A percentile compares a stretch with the other conserved stretches of the same genome.
phyloP scores from a whole-genome alignment of 1,284 basidiomycete genomes.

The Leccinum griseonigrum region DNA sequence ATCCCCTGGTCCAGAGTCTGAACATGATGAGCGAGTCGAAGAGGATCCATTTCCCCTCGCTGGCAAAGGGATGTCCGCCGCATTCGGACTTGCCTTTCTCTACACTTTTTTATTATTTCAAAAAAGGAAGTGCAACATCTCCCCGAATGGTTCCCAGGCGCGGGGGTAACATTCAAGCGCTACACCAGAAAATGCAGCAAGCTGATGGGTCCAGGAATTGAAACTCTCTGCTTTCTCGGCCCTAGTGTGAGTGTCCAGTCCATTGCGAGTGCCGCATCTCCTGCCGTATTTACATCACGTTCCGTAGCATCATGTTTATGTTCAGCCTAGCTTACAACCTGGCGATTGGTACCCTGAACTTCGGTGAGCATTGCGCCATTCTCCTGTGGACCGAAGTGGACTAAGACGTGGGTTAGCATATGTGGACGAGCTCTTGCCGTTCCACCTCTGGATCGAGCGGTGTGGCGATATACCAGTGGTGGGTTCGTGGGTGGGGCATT shows the following conservation, averaged over 20 bases:
- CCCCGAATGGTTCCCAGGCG: no score
- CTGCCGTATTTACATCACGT: neutral
- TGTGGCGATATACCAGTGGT: neutral
- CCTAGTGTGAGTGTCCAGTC: neutral
- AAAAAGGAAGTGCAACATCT: no score
- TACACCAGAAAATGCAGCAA: no score
- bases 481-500: neutral
- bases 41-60: no score
- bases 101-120: no score
- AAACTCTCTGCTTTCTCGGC: neutral
- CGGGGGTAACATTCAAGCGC: no score
- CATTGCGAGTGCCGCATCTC: neutral
- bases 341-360: neutral
- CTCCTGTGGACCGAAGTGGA: neutral
- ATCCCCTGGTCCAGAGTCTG: no score
- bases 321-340: neutral
- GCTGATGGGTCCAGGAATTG: no score
- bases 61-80: no score
- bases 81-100: no score
- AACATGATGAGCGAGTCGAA: no score
- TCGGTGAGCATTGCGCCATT: neutral
- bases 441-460: neutral
- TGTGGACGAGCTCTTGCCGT: neutral
- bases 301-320: neutral
- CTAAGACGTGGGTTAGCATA: neutral